phyloP scores from a whole-genome alignment of 345 rosid genomes.

The Bruguiera parviflora region DNA sequence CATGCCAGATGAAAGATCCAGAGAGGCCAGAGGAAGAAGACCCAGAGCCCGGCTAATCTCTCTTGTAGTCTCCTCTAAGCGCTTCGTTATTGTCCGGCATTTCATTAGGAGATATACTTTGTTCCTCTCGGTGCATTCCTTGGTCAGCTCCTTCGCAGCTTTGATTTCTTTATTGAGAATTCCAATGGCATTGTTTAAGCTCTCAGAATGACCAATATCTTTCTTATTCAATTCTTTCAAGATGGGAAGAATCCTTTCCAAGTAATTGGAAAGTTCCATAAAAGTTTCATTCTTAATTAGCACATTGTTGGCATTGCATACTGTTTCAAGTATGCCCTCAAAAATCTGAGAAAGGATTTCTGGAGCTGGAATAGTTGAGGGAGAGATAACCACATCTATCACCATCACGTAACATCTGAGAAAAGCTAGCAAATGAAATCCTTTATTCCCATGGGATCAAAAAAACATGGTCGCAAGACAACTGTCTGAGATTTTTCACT shows the following conservation, averaged over 20 bases:
- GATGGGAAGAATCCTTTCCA: constrained; percentile 50
- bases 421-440: constrained; percentile 18
- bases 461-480: constrained; percentile 1
- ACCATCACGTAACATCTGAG: constrained; percentile 31
- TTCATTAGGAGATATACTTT: constrained; percentile 62
- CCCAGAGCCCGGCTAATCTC: constrained; percentile 53
- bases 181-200: constrained; percentile 43
- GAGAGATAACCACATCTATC: constrained; percentile 35
- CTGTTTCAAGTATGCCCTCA: constrained; percentile 42
- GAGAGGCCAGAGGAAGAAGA: constrained; percentile 54
- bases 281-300: constrained; percentile 53
- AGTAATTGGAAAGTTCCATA: constrained; percentile 42
- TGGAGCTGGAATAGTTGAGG: constrained; percentile 34
- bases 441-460: constrained; percentile 13
- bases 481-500: constrained; percentile 1
- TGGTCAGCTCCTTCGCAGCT: constrained; percentile 42
- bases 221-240: constrained; percentile 47
- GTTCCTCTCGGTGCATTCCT: constrained; percentile 49
- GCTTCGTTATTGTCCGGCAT: constrained; percentile 43
- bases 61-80: constrained; percentile 32
- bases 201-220: constrained; percentile 30
- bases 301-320: constrained; percentile 36
- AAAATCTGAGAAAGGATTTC: constrained; percentile 43
- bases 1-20: constrained; percentile 47
- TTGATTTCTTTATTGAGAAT: constrained; percentile 51